phyloP scores from a whole-genome alignment of 148 eudicot species.

The Silene conica region DNA sequence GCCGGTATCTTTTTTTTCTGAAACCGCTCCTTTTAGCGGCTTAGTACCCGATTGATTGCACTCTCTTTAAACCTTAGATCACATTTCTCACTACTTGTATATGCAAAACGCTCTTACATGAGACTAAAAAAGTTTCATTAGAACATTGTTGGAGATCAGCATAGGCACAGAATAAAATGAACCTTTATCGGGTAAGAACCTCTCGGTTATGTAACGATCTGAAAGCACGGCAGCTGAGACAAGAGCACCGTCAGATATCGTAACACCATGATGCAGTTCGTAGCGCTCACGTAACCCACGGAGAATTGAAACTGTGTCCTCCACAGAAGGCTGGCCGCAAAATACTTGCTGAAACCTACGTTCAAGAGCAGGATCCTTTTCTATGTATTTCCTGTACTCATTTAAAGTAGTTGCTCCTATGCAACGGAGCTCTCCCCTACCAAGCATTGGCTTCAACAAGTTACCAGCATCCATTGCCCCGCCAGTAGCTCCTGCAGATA shows the following conservation, averaged over 20 bases:
- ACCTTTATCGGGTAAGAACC: conserved; percentile 99
- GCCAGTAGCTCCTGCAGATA: conserved; percentile 64
- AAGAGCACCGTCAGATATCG: conserved; percentile 92
- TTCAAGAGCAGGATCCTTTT: conserved; percentile 95
- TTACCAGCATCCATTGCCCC: conserved; percentile 94
- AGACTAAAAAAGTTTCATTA: not conserved
- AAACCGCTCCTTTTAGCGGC: too few relatives aligned
- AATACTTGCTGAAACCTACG: conserved; percentile 98
- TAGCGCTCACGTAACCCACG: conserved; percentile 96
- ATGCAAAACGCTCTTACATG: too few relatives aligned
- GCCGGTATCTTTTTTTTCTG: too few relatives aligned
- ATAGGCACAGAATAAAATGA: not conserved
- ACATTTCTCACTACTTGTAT: not conserved
- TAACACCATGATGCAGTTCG: conserved; percentile 96
- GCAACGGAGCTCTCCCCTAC: conserved; percentile 94
- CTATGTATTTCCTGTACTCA: conserved; percentile 90
- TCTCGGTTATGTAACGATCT: conserved; percentile 89
- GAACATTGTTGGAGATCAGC: not conserved
- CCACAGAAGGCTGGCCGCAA: conserved; percentile 90
- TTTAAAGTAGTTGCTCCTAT: conserved; percentile 93
- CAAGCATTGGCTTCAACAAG: conserved; percentile 89
- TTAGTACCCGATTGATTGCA: too few relatives aligned
- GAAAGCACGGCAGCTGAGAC: conserved; percentile 91
- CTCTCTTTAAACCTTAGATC: not conserved
- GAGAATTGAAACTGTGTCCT: conserved; percentile 89